phyloP scores from a whole-genome alignment of 139 green algal species.

The Desmodesmus armatus region DNA sequence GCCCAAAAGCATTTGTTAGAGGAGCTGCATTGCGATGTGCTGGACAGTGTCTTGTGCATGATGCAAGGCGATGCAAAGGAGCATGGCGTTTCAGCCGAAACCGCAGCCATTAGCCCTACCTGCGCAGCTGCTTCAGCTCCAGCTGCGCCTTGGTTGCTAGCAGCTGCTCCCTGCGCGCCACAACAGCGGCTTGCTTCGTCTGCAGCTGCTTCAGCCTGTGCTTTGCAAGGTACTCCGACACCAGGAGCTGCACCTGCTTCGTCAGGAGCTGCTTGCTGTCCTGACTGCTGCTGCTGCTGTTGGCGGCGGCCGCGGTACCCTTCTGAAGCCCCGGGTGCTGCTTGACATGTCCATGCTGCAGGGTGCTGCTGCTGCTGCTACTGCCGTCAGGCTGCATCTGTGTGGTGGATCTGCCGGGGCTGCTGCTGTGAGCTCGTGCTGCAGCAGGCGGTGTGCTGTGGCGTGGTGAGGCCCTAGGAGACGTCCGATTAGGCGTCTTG shows the following conservation, averaged over 20 bases:
- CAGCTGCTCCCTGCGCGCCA: background rate
- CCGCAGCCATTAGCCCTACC: no score
- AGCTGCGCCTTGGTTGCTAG: background rate
- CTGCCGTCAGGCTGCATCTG: background rate
- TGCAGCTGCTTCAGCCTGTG: slow-evolving; percentile 29
- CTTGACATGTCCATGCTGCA: no score
- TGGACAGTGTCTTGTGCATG: no score
- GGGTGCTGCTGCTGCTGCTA: background rate
- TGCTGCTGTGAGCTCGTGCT: background rate
- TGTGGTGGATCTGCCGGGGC: background rate
- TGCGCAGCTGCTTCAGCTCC: slow-evolving; percentile 32
- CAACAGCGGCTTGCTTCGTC: background rate
- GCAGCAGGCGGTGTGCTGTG: background rate
- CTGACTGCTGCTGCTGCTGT: no score
- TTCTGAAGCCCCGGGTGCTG: slow-evolving; percentile 10
- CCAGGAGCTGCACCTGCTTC: background rate
- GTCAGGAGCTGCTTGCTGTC: background rate
- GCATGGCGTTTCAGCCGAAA: no score
- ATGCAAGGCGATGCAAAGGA: no score
- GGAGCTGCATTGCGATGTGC: no score
- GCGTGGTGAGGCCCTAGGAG: no score
- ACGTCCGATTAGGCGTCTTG: no score
- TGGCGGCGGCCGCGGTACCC: background rate
- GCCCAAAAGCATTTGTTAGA: no score
- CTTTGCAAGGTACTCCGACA: background rate